Evolutionary conservation across 129 eudicot species (phyloP).

Genomic region (Scalesia atractyloides): DNA sequence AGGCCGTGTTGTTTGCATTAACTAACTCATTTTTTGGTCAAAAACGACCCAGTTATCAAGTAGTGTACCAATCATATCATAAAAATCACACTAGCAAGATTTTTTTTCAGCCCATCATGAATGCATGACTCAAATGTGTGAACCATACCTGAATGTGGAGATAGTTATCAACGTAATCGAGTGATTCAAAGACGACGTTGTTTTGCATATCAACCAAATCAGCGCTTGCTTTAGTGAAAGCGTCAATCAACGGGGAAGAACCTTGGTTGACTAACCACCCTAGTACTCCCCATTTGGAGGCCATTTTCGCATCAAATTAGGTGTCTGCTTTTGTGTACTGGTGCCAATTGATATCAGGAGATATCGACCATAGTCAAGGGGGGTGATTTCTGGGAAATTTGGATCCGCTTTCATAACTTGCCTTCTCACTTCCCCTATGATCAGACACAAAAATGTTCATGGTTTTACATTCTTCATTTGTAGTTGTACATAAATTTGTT

Average conservation of each 20-base stretch:
- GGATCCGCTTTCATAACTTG: constrained; percentile 41
- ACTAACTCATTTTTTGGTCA: too few relatives aligned
- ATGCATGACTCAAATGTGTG: background rate
- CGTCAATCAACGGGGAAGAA: constrained; percentile 45
- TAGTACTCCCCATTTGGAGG: constrained; percentile 60
- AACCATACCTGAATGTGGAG: constrained; percentile 57
- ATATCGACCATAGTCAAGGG: constrained; percentile 36
- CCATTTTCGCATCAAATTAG: constrained; percentile 42
- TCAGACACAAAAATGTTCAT: constrained; percentile 4
- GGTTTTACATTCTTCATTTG: background rate
- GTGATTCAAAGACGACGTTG: constrained; percentile 45
- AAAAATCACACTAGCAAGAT: too few relatives aligned
- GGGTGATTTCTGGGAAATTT: constrained; percentile 37
- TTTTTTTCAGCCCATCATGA: too few relatives aligned
- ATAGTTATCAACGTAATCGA: constrained; percentile 36
- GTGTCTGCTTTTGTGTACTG: constrained; percentile 41
- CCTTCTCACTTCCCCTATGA: constrained; percentile 53
- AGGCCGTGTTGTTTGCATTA: too few relatives aligned
- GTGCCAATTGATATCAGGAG: constrained; percentile 62
- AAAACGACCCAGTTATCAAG: too few relatives aligned
- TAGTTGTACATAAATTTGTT: background rate
- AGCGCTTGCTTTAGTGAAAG: constrained; percentile 46
- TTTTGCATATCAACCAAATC: constrained; percentile 59
- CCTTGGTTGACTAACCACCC: constrained; percentile 57
- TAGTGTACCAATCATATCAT: too few relatives aligned